Conservation (phyloP, 2,329 filamentous ascomycete genomes). For the Xylaria multiplex region DNA sequence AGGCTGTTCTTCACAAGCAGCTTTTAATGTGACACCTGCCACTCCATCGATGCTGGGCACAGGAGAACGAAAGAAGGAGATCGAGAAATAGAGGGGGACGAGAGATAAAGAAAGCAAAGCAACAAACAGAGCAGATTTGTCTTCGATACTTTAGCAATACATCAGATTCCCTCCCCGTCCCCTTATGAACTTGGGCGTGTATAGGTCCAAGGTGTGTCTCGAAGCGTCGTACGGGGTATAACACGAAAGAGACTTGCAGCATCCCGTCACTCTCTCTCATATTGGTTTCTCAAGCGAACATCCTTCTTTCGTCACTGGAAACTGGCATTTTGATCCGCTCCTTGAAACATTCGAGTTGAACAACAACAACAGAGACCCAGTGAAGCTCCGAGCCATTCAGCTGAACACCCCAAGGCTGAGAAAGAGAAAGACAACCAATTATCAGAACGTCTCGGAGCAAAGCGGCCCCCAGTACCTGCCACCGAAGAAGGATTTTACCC, state of each 20-base stretch:
- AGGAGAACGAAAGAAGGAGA: not conserved
- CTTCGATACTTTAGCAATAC: slow-evolving; percentile 24
- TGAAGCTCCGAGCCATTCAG: slow-evolving; percentile 44
- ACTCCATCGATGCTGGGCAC: slow-evolving; percentile 23
- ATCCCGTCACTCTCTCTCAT: slow-evolving; percentile 42
- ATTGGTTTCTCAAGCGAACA: slow-evolving; percentile 34
- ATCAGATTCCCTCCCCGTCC: not conserved
- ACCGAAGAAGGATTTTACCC: slow-evolving; percentile 19
- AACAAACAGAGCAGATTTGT: slow-evolving; percentile 29
- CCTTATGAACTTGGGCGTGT: slow-evolving; percentile 27
- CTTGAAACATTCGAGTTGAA: slow-evolving; percentile 51
- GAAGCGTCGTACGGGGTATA: slow-evolving; percentile 49
- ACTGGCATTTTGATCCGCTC: slow-evolving; percentile 47
- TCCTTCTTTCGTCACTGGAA: slow-evolving; percentile 43
- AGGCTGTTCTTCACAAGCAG: slow-evolving; percentile 36
- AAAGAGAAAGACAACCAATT: slow-evolving; percentile 37
- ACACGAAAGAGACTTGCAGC: slow-evolving; percentile 50
- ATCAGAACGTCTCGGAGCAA: slow-evolving; percentile 36
- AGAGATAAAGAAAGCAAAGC: not conserved
- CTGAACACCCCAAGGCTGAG: slow-evolving; percentile 43
- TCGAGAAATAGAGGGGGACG: not conserved
- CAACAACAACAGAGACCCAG: slow-evolving; percentile 47
- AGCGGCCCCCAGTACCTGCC: slow-evolving; percentile 26
- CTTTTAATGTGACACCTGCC: slow-evolving; percentile 45
- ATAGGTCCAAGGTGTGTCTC: slow-evolving; percentile 40